Percentiles rank a stretch among this genome's conserved stretches.
Evolutionary conservation across 805 yeast species (phyloP).

Genomic region (Cyberlindnera xylosilytica): DNA sequence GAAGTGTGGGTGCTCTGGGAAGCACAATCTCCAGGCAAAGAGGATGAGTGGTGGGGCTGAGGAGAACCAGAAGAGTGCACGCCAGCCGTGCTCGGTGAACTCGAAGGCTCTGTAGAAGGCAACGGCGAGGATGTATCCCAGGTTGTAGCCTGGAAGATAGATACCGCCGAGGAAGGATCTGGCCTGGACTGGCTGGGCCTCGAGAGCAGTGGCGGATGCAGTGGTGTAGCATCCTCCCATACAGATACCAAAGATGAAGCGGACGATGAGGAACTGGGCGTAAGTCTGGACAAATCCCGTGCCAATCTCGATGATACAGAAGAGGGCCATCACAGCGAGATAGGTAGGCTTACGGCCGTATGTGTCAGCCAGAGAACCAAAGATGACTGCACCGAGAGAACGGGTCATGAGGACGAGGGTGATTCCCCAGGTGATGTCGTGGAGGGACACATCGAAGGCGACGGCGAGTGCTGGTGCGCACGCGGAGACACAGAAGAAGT

Average conservation of each 20-base stretch:
- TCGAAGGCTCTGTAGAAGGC: slow-evolving; percentile 63
- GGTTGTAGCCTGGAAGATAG: slow-evolving; percentile 55
- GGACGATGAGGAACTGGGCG: slow-evolving; percentile 53
- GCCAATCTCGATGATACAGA: slow-evolving; percentile 58
- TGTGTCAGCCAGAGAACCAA: slow-evolving; percentile 60
- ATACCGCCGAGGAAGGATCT: slow-evolving; percentile 63
- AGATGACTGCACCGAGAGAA: slow-evolving; percentile 62
- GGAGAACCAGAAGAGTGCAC: slow-evolving; percentile 70
- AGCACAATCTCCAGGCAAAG: slow-evolving; percentile 51
- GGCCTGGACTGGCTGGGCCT: slow-evolving; percentile 57
- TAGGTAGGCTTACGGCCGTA: slow-evolving; percentile 71
- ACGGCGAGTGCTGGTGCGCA: slow-evolving; percentile 50
- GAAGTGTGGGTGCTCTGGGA: slow-evolving; percentile 61
- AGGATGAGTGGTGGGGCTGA: slow-evolving; percentile 64
- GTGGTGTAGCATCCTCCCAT: slow-evolving; percentile 74
- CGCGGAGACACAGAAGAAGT: slow-evolving; percentile 61
- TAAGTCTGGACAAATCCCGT: slow-evolving; percentile 63
- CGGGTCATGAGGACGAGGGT: slow-evolving; percentile 70
- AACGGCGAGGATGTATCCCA: slow-evolving; percentile 65
- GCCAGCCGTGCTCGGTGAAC: slow-evolving; percentile 55
- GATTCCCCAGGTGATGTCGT: slow-evolving; percentile 67
- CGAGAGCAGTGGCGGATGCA: slow-evolving; percentile 63
- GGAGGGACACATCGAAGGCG: slow-evolving; percentile 40
- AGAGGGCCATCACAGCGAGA: slow-evolving; percentile 46
- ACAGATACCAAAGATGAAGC: slow-evolving; percentile 64